phyloP scores from a whole-genome alignment of 2,329 filamentous ascomycete species.

The Calonectria ilicicola region DNA sequence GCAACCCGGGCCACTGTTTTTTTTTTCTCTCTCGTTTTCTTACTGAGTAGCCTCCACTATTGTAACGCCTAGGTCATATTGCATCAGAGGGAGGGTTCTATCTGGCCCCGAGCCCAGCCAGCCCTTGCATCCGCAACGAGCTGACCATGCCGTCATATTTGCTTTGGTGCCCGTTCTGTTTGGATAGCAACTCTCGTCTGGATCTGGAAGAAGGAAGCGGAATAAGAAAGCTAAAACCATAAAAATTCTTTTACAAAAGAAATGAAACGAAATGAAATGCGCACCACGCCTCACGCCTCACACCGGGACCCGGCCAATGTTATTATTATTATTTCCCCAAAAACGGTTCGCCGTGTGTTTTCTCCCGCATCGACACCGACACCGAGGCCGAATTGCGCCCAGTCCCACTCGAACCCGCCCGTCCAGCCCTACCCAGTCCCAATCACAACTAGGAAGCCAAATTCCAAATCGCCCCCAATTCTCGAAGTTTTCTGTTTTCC shows the following conservation, averaged over 20 bases:
- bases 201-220: background rate
- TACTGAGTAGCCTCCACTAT: conserved; percentile 4
- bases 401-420: conserved; percentile 37
- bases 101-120: background rate
- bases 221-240: background rate
- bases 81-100: background rate
- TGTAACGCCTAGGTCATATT: background rate
- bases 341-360: background rate
- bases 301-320: background rate
- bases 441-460: conserved; percentile 32
- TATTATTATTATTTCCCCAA: background rate
- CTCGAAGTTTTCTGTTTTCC: conserved; percentile 6
- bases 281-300: background rate
- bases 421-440: conserved; percentile 40
- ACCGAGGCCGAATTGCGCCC: background rate
- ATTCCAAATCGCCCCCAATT: conserved; percentile 15
- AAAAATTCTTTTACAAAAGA: background rate
- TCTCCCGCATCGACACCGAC: background rate
- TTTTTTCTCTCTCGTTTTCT: background rate
- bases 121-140: background rate
- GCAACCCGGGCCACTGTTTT: background rate
- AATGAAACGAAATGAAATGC: no score
- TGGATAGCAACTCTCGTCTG: no score
- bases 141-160: background rate
- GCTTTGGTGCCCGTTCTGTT: background rate